Evolutionary conservation across 257 asterid genomes (phyloP).

Genomic region (Solanum sejunctum): DNA sequence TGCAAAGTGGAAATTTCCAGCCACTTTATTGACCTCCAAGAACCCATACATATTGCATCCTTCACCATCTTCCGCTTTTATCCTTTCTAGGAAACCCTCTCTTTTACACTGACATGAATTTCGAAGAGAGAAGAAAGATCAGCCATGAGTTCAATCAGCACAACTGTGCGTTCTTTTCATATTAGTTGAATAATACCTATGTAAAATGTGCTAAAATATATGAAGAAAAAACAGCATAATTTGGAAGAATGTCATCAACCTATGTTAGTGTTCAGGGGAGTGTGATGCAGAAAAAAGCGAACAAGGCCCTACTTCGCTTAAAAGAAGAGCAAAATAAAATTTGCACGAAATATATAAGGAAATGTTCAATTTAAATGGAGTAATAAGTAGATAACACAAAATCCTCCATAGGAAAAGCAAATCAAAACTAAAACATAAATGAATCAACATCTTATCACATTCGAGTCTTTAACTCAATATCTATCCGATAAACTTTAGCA

Average conservation of each 20-base stretch:
- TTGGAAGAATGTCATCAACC: not conserved
- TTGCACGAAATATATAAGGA: not conserved
- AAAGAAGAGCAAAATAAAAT: not conserved
- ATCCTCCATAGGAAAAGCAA: not conserved
- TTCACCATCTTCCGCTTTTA: constrained; percentile 95
- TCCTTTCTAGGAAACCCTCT: constrained; percentile 89
- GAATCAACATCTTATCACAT: not conserved
- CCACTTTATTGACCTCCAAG: constrained; percentile 90
- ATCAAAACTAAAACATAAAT: not conserved
- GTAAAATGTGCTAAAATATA: not conserved
- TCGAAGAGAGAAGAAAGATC: not conserved
- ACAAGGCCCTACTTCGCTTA: not conserved
- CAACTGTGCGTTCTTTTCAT: not conserved
- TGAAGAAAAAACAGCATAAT: not conserved
- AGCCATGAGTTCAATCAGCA: not conserved
- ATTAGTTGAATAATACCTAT: not conserved
- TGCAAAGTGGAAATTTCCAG: constrained; percentile 96
- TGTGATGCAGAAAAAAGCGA: not conserved
- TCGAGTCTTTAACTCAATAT: not conserved
- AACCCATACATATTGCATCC: constrained; percentile 91
- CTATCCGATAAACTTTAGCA: not conserved
- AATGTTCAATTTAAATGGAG: not conserved
- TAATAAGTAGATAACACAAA: not conserved
- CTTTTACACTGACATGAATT: constrained; percentile 65
- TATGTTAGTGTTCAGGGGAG: not conserved